Evolutionary conservation across 2,329 filamentous ascomycete species (phyloP), one percentile per base, ranked within the genome.

Genomic region (Aureobasidium sp.): DNA sequence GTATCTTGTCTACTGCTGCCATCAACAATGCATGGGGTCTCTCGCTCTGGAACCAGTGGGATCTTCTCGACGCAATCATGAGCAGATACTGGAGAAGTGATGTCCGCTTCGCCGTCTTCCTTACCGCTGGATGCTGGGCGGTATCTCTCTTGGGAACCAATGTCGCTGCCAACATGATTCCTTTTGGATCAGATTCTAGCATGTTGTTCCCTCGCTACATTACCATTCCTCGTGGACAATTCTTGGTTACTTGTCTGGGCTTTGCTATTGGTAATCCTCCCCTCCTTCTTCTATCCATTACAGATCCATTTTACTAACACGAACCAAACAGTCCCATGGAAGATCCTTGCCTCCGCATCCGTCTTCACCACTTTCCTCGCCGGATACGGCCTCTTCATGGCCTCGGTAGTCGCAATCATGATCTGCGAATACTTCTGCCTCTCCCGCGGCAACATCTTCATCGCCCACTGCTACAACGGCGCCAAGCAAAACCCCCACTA

Each of bases 301-400:
- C 15, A 47, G 27, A 29, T 29, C 27, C 44, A 6, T 17, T 29
- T 27, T 12, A 5, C 34, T 37, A 44, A 55, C 37, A 47, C 0
- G 2, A 31, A n/a, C 36, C 22, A 8, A 34, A 47, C 9, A 47
- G 57, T 60, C n/a, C 85, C 84, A 1, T 87, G 84, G 85, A 86
- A 86, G 73, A 86, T 88, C 62, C 75, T 87, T 34, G 78, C 73
- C 36, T 84, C 80, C 0, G 84, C 84, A 2, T 70, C 73, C 1
- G 84, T 80, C 1, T 85, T 87, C 68, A 75, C 87, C 5, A 69
- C 68, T 2, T 89, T 90, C 74, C 85, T 90, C 78, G 79, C 65
- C 11, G 70, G 69, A 8, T 72, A 60, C 17, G 57, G 57, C 11
- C 45, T 60, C n/a, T 60, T 60, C 45, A 60, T 88, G 4, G 85